Conservation (phyloP, 1,139 yeast species). For the Kurtzmaniella quercitrusa region DNA sequence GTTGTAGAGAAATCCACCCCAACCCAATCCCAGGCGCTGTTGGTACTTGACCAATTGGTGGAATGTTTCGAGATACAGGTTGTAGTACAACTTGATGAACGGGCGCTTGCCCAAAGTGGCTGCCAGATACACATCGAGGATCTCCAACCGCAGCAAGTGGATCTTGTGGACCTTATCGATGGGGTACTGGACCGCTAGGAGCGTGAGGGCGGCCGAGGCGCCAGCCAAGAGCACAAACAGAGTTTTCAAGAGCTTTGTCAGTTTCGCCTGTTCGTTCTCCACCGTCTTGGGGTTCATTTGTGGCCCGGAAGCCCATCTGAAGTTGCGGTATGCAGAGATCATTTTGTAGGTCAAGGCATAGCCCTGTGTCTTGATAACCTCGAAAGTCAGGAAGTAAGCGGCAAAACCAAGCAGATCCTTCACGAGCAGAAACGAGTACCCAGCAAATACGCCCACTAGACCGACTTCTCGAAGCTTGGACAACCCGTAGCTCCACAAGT, state of each 20-base stretch:
- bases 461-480: constrained; percentile 72
- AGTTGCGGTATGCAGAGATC: constrained; percentile 49
- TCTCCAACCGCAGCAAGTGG: constrained; percentile 75
- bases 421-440: constrained; percentile 67
- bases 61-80: constrained; percentile 71
- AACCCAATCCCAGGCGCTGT: constrained; percentile 47
- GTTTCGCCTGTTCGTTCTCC: constrained; percentile 33
- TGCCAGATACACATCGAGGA: constrained; percentile 63
- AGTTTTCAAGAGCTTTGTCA: constrained; percentile 55
- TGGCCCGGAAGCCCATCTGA: constrained; percentile 13
- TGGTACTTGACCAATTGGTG: constrained; percentile 54
- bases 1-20: constrained; percentile 68
- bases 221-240: constrained; percentile 82
- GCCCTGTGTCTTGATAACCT: constrained; percentile 69
- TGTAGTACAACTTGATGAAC: constrained; percentile 51
- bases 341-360: constrained; percentile 56
- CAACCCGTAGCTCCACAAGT: constrained; percentile 73
- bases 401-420: constrained; percentile 89
- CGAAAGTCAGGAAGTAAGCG: constrained; percentile 79
- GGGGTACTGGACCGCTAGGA: constrained; percentile 81
- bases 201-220: constrained; percentile 75
- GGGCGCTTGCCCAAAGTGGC: constrained; percentile 27
- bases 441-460: constrained; percentile 82
- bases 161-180: constrained; percentile 73
- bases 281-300: constrained; percentile 22